These are phyloP conservation scores for Trichoderma pleuroti DNA, from an alignment of 2,329 filamentous ascomycete genomes.

Conservation along the genomic window DNA sequence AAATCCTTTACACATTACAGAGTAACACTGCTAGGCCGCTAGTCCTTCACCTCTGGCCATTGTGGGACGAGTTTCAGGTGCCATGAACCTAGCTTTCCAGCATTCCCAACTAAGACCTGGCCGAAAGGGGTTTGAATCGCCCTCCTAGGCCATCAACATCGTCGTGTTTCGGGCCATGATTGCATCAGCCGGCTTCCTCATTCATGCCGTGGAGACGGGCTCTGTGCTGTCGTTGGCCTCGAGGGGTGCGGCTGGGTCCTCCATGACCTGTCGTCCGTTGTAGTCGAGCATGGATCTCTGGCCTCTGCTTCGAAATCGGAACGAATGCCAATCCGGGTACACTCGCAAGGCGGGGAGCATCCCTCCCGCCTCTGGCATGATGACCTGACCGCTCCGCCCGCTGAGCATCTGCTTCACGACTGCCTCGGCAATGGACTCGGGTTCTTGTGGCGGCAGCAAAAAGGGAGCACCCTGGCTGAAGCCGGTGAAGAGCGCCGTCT, in stretches of 20 bases:
- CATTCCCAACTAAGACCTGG: background rate
- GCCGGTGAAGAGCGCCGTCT: conserved; percentile 39
- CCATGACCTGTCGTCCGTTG: conserved; percentile 46
- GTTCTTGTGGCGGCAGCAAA: conserved; percentile 35
- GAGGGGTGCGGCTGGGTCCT: conserved; percentile 42
- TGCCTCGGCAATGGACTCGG: conserved; percentile 43
- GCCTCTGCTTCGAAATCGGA: conserved; percentile 44
- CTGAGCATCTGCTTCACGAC: conserved; percentile 49
- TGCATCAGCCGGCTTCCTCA: conserved; percentile 1
- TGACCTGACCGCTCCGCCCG: conserved; percentile 46
- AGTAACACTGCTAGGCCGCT: background rate
- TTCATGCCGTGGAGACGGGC: background rate
- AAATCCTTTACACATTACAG: background rate
- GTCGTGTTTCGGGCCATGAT: background rate
- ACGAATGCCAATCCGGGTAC: conserved; percentile 62
- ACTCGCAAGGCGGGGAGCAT: conserved; percentile 44
- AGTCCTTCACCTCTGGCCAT: conserved; percentile 6
- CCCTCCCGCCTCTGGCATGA: conserved; percentile 42
- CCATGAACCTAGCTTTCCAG: background rate
- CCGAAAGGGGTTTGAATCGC: background rate
- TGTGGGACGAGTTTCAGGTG: conserved; percentile 17
- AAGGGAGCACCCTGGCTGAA: conserved; percentile 51
- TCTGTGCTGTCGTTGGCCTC: conserved; percentile 21
- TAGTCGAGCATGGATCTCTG: conserved; percentile 43
- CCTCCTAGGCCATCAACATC: background rate